These are phyloP conservation scores for Syzygium malaccense DNA, from an alignment of 441 rosid genomes.

Conservation along the genomic window DNA sequence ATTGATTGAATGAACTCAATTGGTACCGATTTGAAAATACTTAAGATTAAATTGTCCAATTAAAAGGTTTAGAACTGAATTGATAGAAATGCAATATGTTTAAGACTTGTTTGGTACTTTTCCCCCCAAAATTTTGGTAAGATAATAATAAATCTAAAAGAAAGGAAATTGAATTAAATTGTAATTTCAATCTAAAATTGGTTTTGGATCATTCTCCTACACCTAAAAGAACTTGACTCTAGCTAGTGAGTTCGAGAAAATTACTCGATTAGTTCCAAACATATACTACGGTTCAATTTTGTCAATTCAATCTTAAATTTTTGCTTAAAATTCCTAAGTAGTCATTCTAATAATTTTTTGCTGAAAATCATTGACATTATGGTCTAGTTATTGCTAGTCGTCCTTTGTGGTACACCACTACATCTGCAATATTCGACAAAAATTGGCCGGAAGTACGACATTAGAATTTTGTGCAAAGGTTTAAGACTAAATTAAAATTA, in stretches of 20 bases:
- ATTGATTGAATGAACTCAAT: too few species aligned
- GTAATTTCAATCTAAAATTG: neutral
- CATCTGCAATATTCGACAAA: fast-evolving
- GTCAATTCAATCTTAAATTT: neutral
- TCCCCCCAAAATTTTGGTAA: neutral
- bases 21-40: too few species aligned
- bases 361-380: neutral
- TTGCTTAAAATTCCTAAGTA: neutral
- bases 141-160: neutral
- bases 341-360: neutral
- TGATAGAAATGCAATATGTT: too few species aligned
- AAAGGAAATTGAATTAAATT: neutral
- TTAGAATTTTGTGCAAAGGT: neutral
- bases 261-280: neutral
- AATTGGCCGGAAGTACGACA: neutral
- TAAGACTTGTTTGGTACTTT: too few species aligned
- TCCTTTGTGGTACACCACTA: neutral
- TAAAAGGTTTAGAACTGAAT: too few species aligned
- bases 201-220: neutral
- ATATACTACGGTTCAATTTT: neutral
- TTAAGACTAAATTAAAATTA: neutral
- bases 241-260: neutral
- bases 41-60: too few species aligned
- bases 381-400: neutral
- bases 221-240: neutral